Base-by-base conservation (phyloP, 2,329 filamentous ascomycete genomes). In the Mycosphaerella sp. region DNA sequence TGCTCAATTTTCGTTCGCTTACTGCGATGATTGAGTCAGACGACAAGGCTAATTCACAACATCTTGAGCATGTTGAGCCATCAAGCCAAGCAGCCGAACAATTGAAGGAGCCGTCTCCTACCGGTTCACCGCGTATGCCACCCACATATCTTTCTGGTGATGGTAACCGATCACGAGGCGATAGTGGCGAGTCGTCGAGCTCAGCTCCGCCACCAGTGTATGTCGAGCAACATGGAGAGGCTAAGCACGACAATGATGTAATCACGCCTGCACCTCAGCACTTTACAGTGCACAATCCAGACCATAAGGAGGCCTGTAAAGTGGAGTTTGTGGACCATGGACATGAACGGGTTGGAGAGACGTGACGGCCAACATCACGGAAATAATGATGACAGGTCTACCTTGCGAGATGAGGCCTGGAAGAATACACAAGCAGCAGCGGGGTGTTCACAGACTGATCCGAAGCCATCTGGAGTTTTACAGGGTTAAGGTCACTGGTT, bases 1-100 rank as follows among this genome's bases (percentile, higher is more conserved):
- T 95, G 79, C 93, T 95, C 70, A 96, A 95, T 68, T 96, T 96
- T 66, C 79, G 83, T 50, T 95, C 89, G 60, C 73, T 97, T 17
- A 87, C 88, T 1, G 87, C 88, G 55, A 87, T 94, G 67, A 87
- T 96, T 27, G 81, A 79, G 35, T 49, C 45, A 14, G 78, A 82
- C 44, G 79, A 82, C 37, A 75, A 77, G 50, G 65, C 64, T 7
- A 56, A 66, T 44, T 50, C 52, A 8, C 67, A 72, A 55, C 67
- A 71, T 44, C 68, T 72, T 40, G 74, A 74, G 52, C 64, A 66
- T 43, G 59, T 58, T n/a, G 48, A 54, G 10, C 27, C 53, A 2
- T 32, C 35, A 13, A 42, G 35, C 12, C 49, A 52, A 44, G 52
- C 54, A 7, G 59, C 59, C 25, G 53, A 56, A 13, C 40, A 59